Percentiles rank a stretch among this genome's conserved stretches.
Conservation (phyloP, 2,329 filamentous ascomycete genomes). For the Pyricularia grisea region DNA sequence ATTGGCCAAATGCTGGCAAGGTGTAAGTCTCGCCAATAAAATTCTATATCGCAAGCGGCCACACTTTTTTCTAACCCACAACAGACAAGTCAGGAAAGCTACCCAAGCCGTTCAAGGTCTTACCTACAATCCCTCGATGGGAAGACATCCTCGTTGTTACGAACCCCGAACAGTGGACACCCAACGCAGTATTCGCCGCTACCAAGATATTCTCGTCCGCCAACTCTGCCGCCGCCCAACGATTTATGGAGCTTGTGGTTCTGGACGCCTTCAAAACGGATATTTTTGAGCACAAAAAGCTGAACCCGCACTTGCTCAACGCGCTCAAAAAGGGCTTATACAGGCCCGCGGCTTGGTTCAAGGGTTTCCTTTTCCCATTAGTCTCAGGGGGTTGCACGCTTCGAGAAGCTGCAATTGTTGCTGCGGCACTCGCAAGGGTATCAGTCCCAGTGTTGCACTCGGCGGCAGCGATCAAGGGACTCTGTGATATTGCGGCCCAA, state of each 20-base stretch:
- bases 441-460: conserved; percentile 88
- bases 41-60: background rate
- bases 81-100: conserved; percentile 84
- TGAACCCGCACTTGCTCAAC: conserved; percentile 94
- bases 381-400: conserved; percentile 85
- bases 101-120: conserved; percentile 79
- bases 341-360: conserved; percentile 94
- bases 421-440: conserved; percentile 73
- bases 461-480: conserved; percentile 78
- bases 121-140: conserved; percentile 5
- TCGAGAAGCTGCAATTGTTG: conserved; percentile 85
- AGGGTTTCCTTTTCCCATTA: conserved; percentile 83
- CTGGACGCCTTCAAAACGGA: conserved; percentile 88
- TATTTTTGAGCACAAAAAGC: conserved; percentile 86
- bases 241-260: conserved; percentile 79
- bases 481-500: conserved; percentile 91
- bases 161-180: conserved; percentile 63
- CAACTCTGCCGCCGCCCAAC: conserved; percentile 69
- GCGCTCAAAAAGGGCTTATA: conserved; percentile 86
- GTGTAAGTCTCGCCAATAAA: conserved; percentile 25
- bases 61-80: background rate
- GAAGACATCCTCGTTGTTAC: conserved; percentile 60
- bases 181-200: conserved; percentile 75
- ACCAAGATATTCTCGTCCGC: conserved; percentile 84
- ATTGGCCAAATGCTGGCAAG: conserved; percentile 81